Base-by-base conservation (phyloP, 371 early-diverging fungal genomes). In the Coemansia sp. region DNA sequence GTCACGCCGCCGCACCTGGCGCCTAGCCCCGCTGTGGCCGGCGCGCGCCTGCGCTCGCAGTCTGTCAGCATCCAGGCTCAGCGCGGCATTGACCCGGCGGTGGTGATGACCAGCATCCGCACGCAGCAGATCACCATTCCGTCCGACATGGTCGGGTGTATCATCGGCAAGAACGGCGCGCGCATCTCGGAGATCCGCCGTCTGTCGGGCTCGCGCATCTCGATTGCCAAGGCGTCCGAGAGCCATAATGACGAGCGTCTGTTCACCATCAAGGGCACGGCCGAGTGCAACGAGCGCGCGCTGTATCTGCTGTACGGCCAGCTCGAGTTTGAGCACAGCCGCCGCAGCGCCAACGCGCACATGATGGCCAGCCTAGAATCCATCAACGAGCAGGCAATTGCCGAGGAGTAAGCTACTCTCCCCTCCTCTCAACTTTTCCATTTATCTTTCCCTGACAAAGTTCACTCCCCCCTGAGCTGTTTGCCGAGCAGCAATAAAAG, bases 151-250 rank as follows among this genome's bases (percentile, higher is more conserved):
- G 94, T 95, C 48, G 96, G 97, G 33, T 90, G 93, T 67, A 90
- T 96, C 64, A 96, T 96, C 67, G 97, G 97, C 67, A 93, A 91
- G 78, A 87, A 84, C 26, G 97, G 97, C 14, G 76, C 85, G 38
- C 90, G 90, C 74, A 95, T 97, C 66, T 90, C 93, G 50, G 94
- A 94, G 77, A 92, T 96, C 61, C 89, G 96, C 58, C 83, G 87
- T 45, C 74, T 87, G 31, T 89, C 91, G 20, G 94, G 94, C 14
- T 89, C 93, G 53, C 84, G 89, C 66, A 91, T 95, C 66, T 88
- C 88, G 57, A 90, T 94, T 76, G 90, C 90, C 56, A 90, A 90
- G 77, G 81, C 83, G 1, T 86, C 89, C 7, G 88, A 89, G 69
- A 87, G 89, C 62, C 88, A 86, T 57, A 74, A 82, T 33, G 88